Evolutionary conservation across 176 grass and related monocot species (phyloP).

Genomic region (Carex myosuroides): DNA sequence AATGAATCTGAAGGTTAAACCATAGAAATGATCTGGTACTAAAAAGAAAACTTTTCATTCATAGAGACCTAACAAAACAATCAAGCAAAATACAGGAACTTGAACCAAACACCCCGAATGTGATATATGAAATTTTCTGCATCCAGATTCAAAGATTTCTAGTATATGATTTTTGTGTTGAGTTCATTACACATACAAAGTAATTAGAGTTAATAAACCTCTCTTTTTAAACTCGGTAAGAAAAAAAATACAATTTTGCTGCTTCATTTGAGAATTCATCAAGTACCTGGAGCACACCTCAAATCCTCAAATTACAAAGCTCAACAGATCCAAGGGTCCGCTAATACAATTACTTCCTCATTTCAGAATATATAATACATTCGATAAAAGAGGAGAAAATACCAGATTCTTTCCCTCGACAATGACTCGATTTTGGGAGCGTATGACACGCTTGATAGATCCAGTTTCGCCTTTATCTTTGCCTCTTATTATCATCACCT

Average conservation of each 20-base stretch:
- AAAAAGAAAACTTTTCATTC: neutral
- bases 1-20: no score
- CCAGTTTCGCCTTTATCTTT: slow-evolving; percentile 85
- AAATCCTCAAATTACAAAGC: neutral
- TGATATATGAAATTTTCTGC: neutral
- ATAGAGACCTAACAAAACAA: neutral
- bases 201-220: neutral
- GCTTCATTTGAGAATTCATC: neutral
- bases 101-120: neutral
- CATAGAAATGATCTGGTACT: neutral
- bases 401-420: slow-evolving; percentile 97
- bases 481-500: slow-evolving; percentile 96
- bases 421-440: slow-evolving; percentile 87
- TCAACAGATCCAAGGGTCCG: neutral
- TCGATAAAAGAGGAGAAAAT: neutral
- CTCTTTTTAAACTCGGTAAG: neutral
- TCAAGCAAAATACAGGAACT: neutral
- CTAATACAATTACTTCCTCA: neutral
- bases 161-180: neutral
- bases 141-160: neutral
- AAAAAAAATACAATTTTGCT: neutral
- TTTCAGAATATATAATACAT: neutral
- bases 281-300: neutral
- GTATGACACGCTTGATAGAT: slow-evolving; percentile 81
- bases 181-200: no score